phyloP scores from a whole-genome alignment of 257 asterid species.

The Fraxinus cuspidata region DNA sequence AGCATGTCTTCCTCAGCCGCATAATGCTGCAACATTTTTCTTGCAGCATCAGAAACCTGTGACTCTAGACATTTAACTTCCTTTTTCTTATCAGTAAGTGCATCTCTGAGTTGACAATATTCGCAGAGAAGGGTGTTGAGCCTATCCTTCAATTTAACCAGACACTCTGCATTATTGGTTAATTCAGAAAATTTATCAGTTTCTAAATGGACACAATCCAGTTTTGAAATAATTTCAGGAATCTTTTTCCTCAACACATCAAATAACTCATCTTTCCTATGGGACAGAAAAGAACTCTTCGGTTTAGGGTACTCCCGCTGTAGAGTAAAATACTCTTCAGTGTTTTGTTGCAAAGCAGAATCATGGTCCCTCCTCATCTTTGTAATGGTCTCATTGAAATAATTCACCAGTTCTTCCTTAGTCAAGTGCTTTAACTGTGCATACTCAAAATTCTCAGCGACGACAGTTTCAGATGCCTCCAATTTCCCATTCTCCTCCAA shows the following conservation, averaged over 20 bases:
- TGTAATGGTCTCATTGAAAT: constrained; percentile 57
- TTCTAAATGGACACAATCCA: constrained; percentile 61
- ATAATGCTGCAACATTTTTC: constrained; percentile 47
- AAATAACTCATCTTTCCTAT: constrained; percentile 68
- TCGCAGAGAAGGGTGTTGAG: constrained; percentile 61
- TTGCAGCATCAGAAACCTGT: constrained; percentile 49
- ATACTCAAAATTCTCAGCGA: constrained; percentile 58
- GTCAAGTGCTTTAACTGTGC: constrained; percentile 56
- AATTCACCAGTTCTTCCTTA: constrained; percentile 52
- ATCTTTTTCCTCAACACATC: constrained; percentile 65
- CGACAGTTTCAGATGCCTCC: constrained; percentile 46
- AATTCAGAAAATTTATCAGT: constrained; percentile 49
- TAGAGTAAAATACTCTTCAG: constrained; percentile 59
- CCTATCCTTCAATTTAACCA: constrained; percentile 48
- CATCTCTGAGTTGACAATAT: constrained; percentile 56
- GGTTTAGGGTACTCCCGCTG: constrained; percentile 69
- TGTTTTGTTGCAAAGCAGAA: constrained; percentile 53
- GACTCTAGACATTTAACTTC: constrained; percentile 56
- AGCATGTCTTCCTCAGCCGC: constrained; percentile 53
- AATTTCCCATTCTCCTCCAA: constrained; percentile 54
- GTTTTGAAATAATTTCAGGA: constrained; percentile 53
- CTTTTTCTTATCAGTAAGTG: constrained; percentile 49
- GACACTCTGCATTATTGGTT: constrained; percentile 34
- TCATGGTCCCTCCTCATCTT: constrained; percentile 80
- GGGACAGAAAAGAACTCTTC: constrained; percentile 46